Evolutionary conservation across 306 rosid species (phyloP), one percentile per base, ranked within the genome.

Genomic region (Alnus rubra): DNA sequence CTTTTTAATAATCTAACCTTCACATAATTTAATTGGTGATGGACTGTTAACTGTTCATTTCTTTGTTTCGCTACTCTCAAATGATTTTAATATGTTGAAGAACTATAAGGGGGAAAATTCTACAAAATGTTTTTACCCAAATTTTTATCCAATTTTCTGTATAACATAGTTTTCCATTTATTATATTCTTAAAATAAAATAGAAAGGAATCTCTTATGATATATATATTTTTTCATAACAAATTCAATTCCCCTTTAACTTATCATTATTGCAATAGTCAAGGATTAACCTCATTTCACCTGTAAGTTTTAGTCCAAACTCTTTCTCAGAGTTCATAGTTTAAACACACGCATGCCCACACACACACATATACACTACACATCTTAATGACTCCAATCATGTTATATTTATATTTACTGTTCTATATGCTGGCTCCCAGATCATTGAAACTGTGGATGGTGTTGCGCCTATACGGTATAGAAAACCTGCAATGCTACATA

Each of bases 391-490:
- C 64, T 70, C 72, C 58, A 37, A 45, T 55, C 28, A 68, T 74
- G 13, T 80, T 47, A 81, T 58, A 58, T 55, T 74, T 31, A 52
- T 19, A 39, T 18, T 67, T 23, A 58, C 58, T 78, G 71, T 77
- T 81, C 65, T 45, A 6, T 51, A 30, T 77, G 28, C 74, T 80
- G 71, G 39, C 28, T 75, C 65, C 53, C 80, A 94, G 98, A 85
- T 92, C 98, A 70, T 82, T 92, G 76, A 95, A 95, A 82, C 90
- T 92, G 42, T 92, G 97, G 98, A 89, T 92, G 97, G 98, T 92
- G 78, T 58, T 95, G 63, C 88, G 98, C 31, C 92, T 95, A 62
- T 92, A 95, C 73, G 98, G 98, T 80, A 59, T 91, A 80, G 97
- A 92, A 75, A 93, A 92, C 72, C 86, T 95, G 74, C 90, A 80